Evolutionary conservation across 257 asterid species (phyloP).

Genomic region (Avicennia marina): DNA sequence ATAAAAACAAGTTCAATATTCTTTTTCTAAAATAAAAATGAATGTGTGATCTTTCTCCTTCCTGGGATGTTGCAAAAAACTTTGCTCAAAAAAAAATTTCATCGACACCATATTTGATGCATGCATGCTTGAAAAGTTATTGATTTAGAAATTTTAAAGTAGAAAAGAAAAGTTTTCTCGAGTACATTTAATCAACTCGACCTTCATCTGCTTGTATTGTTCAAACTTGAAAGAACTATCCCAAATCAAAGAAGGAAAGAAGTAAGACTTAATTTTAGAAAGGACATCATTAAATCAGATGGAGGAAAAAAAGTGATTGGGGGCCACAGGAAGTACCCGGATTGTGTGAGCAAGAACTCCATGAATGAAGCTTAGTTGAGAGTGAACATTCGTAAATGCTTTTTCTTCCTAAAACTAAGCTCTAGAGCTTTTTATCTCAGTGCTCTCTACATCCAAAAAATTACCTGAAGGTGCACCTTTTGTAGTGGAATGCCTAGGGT

Average conservation of each 20-base stretch:
- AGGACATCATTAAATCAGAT: neutral
- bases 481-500: slow-evolving; percentile 1
- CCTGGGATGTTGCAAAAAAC: neutral
- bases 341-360: slow-evolving; percentile 7
- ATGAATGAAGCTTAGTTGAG: neutral
- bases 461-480: neutral
- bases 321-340: slow-evolving; percentile 1
- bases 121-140: slow-evolving; percentile 3
- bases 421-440: too few relatives aligned
- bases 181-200: neutral
- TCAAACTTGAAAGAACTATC: neutral
- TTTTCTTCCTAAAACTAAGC: neutral
- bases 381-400: neutral
- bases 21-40: too few relatives aligned
- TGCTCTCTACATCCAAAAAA: slow-evolving; percentile 1
- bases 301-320: neutral
- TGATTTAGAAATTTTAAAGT: neutral
- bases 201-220: too few relatives aligned
- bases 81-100: neutral
- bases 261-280: neutral
- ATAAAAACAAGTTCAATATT: neutral
- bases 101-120: neutral
- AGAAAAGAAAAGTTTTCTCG: neutral
- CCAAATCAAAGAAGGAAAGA: neutral
- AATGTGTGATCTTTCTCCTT: neutral